Evolutionary conservation across 352 stramenopile genomes (phyloP).

Genomic region (Elongisporangium undulatum): DNA sequence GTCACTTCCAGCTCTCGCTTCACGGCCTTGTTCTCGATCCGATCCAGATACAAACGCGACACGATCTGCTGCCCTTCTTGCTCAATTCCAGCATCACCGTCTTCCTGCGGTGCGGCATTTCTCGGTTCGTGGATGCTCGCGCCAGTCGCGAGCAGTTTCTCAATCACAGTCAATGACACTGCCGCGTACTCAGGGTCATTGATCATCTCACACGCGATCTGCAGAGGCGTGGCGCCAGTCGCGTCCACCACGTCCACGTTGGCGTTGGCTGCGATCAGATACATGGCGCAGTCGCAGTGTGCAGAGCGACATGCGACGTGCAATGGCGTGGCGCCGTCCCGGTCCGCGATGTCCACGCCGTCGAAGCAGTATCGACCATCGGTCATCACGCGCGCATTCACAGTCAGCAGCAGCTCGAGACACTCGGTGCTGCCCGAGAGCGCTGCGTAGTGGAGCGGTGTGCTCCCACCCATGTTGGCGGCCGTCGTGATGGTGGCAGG

Average conservation of each 20-base stretch:
- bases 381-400: slow-evolving; percentile 37
- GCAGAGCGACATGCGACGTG: slow-evolving; percentile 39
- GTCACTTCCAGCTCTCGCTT: slow-evolving; percentile 54
- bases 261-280: slow-evolving; percentile 57
- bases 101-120: background rate
- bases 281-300: slow-evolving; percentile 44
- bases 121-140: slow-evolving; percentile 19
- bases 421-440: slow-evolving; percentile 29
- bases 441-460: slow-evolving; percentile 30
- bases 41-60: slow-evolving; percentile 32
- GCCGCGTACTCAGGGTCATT: slow-evolving; percentile 28
- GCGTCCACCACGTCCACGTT: slow-evolving; percentile 29
- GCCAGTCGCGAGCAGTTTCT: slow-evolving; percentile 37
- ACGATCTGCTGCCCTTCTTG: background rate
- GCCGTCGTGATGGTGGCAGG: background rate
- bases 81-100: background rate
- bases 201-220: slow-evolving; percentile 40
- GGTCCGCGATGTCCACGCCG: slow-evolving; percentile 39
- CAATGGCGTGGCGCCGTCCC: slow-evolving; percentile 50
- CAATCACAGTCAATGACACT: slow-evolving; percentile 34
- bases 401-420: slow-evolving; percentile 45
- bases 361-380: slow-evolving; percentile 43
- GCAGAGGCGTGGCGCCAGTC: slow-evolving; percentile 24
- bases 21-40: slow-evolving; percentile 34
- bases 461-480: slow-evolving; percentile 16